These are phyloP conservation scores for Knufia petricola DNA, from an alignment of 2,329 filamentous ascomycete species.

Conservation along the genomic window DNA sequence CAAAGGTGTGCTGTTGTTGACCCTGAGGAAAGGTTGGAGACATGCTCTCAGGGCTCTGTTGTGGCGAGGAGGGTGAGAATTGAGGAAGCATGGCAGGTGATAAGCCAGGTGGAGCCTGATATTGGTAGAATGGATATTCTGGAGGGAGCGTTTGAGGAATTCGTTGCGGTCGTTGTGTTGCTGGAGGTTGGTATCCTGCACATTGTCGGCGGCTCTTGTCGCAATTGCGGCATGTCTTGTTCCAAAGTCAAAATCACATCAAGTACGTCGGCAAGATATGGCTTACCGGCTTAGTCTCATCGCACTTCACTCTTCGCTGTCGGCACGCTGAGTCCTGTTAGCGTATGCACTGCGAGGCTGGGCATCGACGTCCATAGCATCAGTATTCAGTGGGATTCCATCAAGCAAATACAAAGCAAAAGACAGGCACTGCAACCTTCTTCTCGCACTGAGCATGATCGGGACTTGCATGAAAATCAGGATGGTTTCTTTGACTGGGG, in stretches of 20 bases:
- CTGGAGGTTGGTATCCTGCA: conserved; percentile 52
- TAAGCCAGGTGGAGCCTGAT: background rate
- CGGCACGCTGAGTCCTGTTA: conserved; percentile 6
- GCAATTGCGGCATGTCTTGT: conserved; percentile 54
- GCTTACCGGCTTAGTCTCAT: conserved; percentile 9
- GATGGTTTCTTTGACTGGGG: too few relatives aligned
- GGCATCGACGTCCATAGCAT: too few relatives aligned
- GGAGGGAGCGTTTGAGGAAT: background rate
- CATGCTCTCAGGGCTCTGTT: background rate
- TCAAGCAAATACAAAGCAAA: too few relatives aligned
- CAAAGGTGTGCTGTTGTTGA: background rate
- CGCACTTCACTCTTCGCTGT: conserved; percentile 7
- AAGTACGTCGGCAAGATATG: background rate
- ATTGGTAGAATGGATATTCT: background rate
- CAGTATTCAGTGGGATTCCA: too few relatives aligned
- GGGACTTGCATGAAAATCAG: too few relatives aligned
- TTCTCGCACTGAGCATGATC: too few relatives aligned
- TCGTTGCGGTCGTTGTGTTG: conserved; percentile 2
- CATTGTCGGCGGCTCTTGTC: conserved; percentile 60
- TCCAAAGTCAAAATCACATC: background rate
- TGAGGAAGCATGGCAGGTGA: background rate
- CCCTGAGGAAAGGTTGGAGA: background rate
- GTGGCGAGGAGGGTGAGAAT: background rate
- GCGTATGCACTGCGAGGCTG: background rate
- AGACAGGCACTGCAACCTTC: too few relatives aligned